Conservation (phyloP, 306 rosid genomes). For the Pueraria montana region DNA sequence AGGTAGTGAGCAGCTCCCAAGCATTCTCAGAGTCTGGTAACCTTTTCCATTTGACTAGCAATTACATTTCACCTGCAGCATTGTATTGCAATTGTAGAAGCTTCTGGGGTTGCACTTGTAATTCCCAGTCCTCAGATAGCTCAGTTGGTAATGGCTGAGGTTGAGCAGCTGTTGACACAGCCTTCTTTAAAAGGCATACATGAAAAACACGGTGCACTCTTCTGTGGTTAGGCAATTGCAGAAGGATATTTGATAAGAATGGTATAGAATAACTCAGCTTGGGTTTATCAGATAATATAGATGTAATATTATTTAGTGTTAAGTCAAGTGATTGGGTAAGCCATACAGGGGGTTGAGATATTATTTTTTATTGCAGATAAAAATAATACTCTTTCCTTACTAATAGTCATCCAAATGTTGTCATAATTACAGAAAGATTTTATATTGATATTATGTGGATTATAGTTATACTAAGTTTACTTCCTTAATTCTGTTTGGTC, state of each 20-base stretch:
- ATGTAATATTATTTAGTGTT: slow-evolving; percentile 25
- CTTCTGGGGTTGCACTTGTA: not conserved
- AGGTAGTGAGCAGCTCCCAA: not conserved
- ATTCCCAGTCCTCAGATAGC: not conserved
- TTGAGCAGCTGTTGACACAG: not conserved
- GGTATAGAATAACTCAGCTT: slow-evolving; percentile 15
- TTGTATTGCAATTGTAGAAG: not conserved
- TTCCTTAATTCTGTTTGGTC: slow-evolving; percentile 44
- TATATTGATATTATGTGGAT: slow-evolving; percentile 12
- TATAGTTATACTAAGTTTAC: slow-evolving; percentile 20
- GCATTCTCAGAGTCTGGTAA: not conserved
- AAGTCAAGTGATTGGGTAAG: slow-evolving; percentile 17
- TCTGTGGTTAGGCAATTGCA: not conserved
- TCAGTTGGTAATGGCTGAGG: not conserved
- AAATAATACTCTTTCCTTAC: slow-evolving; percentile 12
- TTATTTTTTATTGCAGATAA: slow-evolving; percentile 22
- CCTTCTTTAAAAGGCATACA: slow-evolving; percentile 6
- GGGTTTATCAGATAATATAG: slow-evolving; percentile 2
- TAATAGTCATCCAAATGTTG: slow-evolving; percentile 27
- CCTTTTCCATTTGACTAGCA: not conserved
- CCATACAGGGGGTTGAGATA: not conserved
- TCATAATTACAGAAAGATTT: slow-evolving; percentile 18
- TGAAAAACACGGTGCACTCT: not conserved
- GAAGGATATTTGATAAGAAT: slow-evolving; percentile 33
- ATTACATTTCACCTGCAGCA: not conserved